Evolutionary conservation across 495 filamentous ascomycete species (phyloP), one percentile per base, ranked within the genome.

Genomic region (Lepraria neglecta): DNA sequence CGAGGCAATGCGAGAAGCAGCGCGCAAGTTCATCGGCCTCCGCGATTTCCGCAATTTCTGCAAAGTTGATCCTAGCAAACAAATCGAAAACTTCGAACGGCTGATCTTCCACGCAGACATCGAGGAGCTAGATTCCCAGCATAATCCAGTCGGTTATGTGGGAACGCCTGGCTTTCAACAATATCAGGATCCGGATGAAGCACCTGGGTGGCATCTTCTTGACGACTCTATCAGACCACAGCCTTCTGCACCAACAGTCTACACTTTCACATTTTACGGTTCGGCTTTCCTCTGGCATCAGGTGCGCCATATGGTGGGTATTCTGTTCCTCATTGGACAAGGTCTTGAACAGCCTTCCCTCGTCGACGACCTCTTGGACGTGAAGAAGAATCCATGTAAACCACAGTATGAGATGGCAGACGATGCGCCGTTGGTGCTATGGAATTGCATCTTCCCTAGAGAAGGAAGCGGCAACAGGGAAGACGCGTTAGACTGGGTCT

Each of bases 241-340:
- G 3, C 9, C 54, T 65, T 12, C 60, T 54, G 19, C 71, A 61
- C 77, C 89, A 15, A 87, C 88, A 67, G 78, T 96, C 4, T 97
- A 95, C 75, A 84, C 87, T 56, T 91, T 97, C 70, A 84, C 84
- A 27, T 79, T 98, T 40, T 82, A 90, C 52, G 94, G 94, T 17
- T 88, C 88, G n/a, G 95, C 90, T 9, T 98, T 98, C 72, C 76
- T 98, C 50, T 98, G 92, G 92, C 95, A 98, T 71, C 94, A 98
- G 73, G 95, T 98, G 63, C 84, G 94, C 17, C 87, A 90, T 75
- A 92, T 98, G 84, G 83, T 92, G 15, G 80, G 85, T 21, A 79
- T 97, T 17, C 75, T 98, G 33, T 97, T 98, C 74, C 72, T 90
- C 10, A 81, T 98, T n/a, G 94, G 89, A 12, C 95, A 97, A 74